Percentiles rank a stretch among this genome's conserved stretches.
Conservation (phyloP, 768 basidiomycete genomes). For the Coprinopsis marcescibilis region DNA sequence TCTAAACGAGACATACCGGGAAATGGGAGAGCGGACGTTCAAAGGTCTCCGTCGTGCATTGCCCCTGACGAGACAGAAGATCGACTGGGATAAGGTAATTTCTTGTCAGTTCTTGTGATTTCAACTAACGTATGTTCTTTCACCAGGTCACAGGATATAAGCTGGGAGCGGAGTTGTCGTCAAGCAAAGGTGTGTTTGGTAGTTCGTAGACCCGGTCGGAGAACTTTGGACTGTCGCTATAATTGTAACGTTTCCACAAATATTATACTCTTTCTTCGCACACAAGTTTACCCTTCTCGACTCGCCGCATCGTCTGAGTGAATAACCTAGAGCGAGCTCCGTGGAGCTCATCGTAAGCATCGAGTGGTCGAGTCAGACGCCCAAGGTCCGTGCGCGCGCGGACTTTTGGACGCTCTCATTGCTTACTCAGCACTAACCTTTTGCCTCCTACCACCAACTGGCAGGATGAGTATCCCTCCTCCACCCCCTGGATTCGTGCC, state of each 20-base stretch:
- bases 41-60: constrained; percentile 84
- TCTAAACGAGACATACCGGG: constrained; percentile 76
- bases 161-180: constrained; percentile 69
- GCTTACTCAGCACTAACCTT: constrained; percentile 40
- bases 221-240: too few relatives aligned
- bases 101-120: neutral
- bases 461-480: constrained; percentile 55
- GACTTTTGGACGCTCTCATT: constrained; percentile 12
- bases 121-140: constrained; percentile 2
- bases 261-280: too few relatives aligned
- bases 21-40: constrained; percentile 93
- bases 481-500: constrained; percentile 49
- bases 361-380: constrained; percentile 1
- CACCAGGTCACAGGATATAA: constrained; percentile 53
- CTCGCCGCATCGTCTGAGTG: too few relatives aligned
- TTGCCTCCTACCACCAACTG: constrained; percentile 31
- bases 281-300: neutral
- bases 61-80: constrained; percentile 87
- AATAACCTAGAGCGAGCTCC: too few relatives aligned
- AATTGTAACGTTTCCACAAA: too few relatives aligned
- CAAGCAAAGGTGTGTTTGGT: constrained; percentile 52
- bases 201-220: constrained; percentile 27
- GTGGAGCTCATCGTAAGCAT: too few relatives aligned
- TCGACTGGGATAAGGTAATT: constrained; percentile 90
- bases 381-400: constrained; percentile 38